phyloP scores from a whole-genome alignment of 2,329 filamentous ascomycete genomes.

The Phyllosticta citriasiana region DNA sequence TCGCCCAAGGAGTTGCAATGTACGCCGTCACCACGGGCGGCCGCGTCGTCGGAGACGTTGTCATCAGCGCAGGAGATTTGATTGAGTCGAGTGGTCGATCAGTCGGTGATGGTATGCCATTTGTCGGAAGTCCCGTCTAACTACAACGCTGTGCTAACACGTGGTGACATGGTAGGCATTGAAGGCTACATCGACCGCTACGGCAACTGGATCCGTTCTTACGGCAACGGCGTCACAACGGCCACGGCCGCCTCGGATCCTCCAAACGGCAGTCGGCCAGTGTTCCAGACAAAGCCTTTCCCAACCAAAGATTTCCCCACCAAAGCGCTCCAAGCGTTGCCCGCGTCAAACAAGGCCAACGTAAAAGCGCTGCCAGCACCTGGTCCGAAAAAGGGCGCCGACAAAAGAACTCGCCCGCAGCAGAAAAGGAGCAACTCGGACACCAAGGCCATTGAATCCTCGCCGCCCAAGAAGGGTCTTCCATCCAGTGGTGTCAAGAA shows the following conservation, averaged over 20 bases:
- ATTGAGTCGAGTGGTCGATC: slow-evolving; percentile 6
- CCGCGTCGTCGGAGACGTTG: slow-evolving; percentile 6
- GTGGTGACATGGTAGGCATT: neutral
- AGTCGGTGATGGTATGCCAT: slow-evolving; percentile 4
- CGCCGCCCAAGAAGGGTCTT: neutral
- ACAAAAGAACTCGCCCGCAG: neutral
- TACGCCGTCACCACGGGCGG: slow-evolving; percentile 11
- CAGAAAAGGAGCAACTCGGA: neutral
- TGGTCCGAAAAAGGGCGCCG: no score
- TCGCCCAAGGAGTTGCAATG: slow-evolving; percentile 3
- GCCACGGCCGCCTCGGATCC: slow-evolving; percentile 1
- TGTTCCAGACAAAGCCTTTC: neutral
- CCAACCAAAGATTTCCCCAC: neutral
- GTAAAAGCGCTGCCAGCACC: neutral
- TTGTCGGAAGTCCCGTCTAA: neutral
- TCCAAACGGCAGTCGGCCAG: neutral
- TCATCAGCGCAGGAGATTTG: slow-evolving; percentile 9
- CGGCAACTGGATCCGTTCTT: slow-evolving; percentile 10
- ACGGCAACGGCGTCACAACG: slow-evolving; percentile 6
- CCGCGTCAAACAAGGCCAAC: neutral
- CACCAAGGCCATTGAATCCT: neutral
- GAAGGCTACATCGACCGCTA: slow-evolving; percentile 11
- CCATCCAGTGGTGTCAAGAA: slow-evolving; percentile 1
- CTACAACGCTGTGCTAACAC: neutral
- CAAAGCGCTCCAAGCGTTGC: neutral